Percentiles rank a stretch among this genome's conserved stretches.
phyloP scores from a whole-genome alignment of 2,329 filamentous ascomycete species.

The Talaromyces pinophilus region DNA sequence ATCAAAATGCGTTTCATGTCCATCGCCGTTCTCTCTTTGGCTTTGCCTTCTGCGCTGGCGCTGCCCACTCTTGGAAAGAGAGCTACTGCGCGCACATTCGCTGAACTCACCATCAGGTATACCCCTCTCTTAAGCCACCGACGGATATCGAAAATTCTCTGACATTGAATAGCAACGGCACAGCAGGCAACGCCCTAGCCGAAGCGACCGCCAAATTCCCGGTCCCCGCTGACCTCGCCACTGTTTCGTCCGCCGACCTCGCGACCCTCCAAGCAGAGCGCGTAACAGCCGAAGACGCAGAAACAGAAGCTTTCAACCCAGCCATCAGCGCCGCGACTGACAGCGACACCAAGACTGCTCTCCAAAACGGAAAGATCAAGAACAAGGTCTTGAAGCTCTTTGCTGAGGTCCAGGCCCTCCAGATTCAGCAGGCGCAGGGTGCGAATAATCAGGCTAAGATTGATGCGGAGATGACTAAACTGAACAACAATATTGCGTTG shows the following conservation, averaged over 20 bases:
- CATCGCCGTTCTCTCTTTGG: constrained; percentile 2
- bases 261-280: neutral
- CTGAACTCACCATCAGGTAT: constrained; percentile 2
- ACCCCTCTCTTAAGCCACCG: neutral
- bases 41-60: constrained; percentile 3
- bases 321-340: neutral
- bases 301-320: neutral
- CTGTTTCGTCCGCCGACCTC: neutral
- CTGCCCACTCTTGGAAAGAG: neutral
- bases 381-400: neutral
- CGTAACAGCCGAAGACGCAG: constrained; percentile 5
- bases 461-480: neutral
- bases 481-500: neutral
- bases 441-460: neutral
- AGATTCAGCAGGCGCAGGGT: constrained; percentile 6
- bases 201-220: constrained; percentile 11
- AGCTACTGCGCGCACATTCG: neutral
- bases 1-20: constrained; percentile 6
- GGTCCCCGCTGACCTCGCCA: neutral
- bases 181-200: constrained; percentile 4
- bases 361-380: constrained; percentile 3
- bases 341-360: neutral
- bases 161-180: neutral
- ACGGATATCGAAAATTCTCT: neutral
- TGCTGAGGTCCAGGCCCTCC: neutral